These are phyloP conservation scores for Yueomyces sinensis DNA, from an alignment of 805 yeast species.

Conservation along the genomic window DNA sequence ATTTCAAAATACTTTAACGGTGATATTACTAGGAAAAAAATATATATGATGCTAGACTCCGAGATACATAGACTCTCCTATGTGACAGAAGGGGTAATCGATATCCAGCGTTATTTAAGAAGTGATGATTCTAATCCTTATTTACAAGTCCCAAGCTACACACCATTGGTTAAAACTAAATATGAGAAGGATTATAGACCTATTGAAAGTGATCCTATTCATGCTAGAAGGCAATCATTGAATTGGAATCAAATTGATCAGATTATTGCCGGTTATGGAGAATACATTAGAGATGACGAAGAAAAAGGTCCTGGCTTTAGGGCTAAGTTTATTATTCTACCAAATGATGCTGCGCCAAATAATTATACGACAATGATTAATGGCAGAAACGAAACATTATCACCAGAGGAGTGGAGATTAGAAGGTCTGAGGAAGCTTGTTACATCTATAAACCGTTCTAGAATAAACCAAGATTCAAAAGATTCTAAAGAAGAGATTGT, in stretches of 20 bases:
- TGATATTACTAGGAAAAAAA: constrained; percentile 37
- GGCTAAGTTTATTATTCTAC: constrained; percentile 75
- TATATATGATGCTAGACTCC: constrained; percentile 66
- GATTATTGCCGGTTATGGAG: constrained; percentile 81
- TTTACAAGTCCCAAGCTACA: constrained; percentile 28
- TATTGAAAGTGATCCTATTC: constrained; percentile 42
- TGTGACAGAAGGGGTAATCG: constrained; percentile 58
- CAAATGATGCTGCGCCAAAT: constrained; percentile 54
- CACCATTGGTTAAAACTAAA: constrained; percentile 58
- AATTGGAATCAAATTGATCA: constrained; percentile 94
- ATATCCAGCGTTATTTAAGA: constrained; percentile 60
- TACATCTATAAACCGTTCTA: constrained; percentile 45
- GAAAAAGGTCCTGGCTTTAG: constrained; percentile 43
- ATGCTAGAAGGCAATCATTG: constrained; percentile 37
- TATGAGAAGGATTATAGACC: constrained; percentile 55
- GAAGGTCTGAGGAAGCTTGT: constrained; percentile 74
- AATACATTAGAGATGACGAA: constrained; percentile 34
- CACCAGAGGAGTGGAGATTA: constrained; percentile 79
- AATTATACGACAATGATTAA: constrained; percentile 25
- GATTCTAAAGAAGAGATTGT: constrained; percentile 33
- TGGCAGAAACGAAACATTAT: constrained; percentile 45
- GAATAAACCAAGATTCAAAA: constrained; percentile 26
- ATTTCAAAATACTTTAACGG: constrained; percentile 40
- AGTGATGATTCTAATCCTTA: constrained; percentile 22
- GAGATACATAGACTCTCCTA: constrained; percentile 77